Percentiles rank a stretch among this genome's conserved stretches.
Conservation (phyloP, 768 basidiomycete species). For the Suillus variegatus region DNA sequence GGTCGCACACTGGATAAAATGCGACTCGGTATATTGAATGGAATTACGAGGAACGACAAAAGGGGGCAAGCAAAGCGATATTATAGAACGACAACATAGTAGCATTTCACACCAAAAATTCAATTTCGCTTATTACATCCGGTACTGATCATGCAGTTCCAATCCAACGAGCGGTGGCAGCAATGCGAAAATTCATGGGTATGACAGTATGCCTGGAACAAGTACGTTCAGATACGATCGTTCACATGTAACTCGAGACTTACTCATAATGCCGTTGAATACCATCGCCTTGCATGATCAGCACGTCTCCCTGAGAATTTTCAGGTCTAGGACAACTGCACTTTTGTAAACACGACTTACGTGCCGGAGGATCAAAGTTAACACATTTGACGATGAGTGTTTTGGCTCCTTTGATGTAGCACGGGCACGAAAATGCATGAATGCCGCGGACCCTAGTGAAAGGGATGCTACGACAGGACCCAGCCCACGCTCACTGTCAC, state of each 20-base stretch:
- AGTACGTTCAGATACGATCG: conserved; percentile 14
- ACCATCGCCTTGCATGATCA: conserved; percentile 73
- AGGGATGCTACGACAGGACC: conserved; percentile 75
- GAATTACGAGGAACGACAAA: background rate
- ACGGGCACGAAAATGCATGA: conserved; percentile 75
- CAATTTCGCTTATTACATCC: background rate
- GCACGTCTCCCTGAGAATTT: conserved; percentile 63
- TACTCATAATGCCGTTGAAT: conserved; percentile 76
- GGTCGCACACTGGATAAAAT: background rate
- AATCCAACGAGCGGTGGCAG: conserved; percentile 76
- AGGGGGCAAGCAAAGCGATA: background rate
- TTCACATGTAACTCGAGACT: conserved; percentile 24
- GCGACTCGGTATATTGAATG: background rate
- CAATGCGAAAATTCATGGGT: conserved; percentile 75
- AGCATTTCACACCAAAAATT: background rate
- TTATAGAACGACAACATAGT: background rate
- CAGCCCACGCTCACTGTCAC: conserved; percentile 73
- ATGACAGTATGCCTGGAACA: conserved; percentile 68
- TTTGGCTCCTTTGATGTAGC: conserved; percentile 36
- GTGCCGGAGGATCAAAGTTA: conserved; percentile 67
- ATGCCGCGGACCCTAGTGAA: conserved; percentile 73
- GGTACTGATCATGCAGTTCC: conserved; percentile 28
- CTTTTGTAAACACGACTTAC: conserved; percentile 37
- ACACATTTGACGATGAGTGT: conserved; percentile 31
- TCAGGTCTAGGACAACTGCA: conserved; percentile 9